Base-by-base conservation (phyloP, 768 basidiomycete genomes). In the Trametes villosa region DNA sequence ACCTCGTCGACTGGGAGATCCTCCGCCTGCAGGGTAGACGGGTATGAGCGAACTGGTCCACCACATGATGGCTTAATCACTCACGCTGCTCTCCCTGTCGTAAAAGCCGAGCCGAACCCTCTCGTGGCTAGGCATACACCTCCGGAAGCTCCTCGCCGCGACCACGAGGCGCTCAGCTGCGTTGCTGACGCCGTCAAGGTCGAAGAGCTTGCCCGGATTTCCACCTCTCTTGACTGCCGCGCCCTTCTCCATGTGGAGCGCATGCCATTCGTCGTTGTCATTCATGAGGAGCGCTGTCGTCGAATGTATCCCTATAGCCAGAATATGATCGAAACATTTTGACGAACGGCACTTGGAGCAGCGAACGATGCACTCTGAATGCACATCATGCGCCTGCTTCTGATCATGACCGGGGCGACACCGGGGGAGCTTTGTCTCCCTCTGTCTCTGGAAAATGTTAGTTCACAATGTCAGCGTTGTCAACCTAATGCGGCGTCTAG, bases 51-150 rank as follows among this genome's bases (percentile, higher is more conserved):
- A 18, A 30, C 24, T 17, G 7, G 26, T 30, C 29, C 29, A 2
- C 20, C 27, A 48, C 27, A 6, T 29, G 18, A 15, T 30, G 46
- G 6, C 5, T n/a, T n/a, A n/a, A 7, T n/a, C 17, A 60, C 54
- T 3, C 9, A 53, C 58, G 26, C 44, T 20, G 30, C 33, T 42
- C 41, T 63, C 64, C 4, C 53, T 20, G 20, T 92, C 89, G 65
- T 91, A 91, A 83, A 84, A 91, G 4, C 89, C 90, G 22, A 71
- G 70, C 42, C 68, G 74, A 31, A 71, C 71, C 9, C 71, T 65
- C 9, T 63, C 41, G 61, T 81, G 80, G 18, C 80, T 54, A 3
- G 88, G 83, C 42, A 74, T 79, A 67, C 84, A 86, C 36, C 72
- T 72, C 9, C 63, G 66, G 63, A 83, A 89, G 22, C 72, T 75